phyloP scores from a whole-genome alignment of 176 grass and related monocot species.

The Pontederia paniculata region DNA sequence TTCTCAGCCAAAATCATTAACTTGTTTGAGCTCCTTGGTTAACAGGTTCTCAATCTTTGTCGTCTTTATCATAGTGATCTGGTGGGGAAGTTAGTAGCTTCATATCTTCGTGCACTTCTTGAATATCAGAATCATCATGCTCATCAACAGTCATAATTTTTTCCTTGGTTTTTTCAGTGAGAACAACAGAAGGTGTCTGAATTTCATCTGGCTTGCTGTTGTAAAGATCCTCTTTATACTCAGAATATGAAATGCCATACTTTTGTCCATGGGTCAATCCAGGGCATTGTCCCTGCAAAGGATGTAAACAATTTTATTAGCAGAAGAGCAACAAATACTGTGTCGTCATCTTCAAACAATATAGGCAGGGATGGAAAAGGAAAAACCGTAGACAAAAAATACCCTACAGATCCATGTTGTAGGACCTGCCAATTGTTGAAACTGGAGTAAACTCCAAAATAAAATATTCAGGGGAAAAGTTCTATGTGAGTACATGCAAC shows the following conservation, averaged over 20 bases:
- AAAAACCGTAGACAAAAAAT: no score
- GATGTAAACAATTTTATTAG: constrained; percentile 18
- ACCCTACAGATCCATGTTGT: no score
- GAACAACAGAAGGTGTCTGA: constrained; percentile 34
- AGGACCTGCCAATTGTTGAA: no score
- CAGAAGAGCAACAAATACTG: constrained; percentile 5
- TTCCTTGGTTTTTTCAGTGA: constrained; percentile 21
- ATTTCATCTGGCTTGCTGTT: constrained; percentile 27
- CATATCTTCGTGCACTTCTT: constrained; percentile 7
- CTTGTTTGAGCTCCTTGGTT: constrained; percentile 13
- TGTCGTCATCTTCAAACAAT: no score
- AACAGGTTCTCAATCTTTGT: constrained; percentile 26
- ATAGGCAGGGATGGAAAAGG: no score
- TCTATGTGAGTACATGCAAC: no score
- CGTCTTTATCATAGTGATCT: constrained; percentile 1
- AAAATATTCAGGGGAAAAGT: no score
- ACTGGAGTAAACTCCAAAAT: no score
- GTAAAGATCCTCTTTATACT: constrained; percentile 26
- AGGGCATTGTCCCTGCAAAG: constrained; percentile 54
- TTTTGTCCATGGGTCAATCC: constrained; percentile 80
- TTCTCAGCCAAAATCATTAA: constrained; percentile 29
- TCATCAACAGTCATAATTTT: constrained; percentile 1
- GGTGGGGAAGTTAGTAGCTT: constrained; percentile 13
- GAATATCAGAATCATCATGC: not conserved
- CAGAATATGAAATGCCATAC: constrained; percentile 54